Base-by-base conservation (phyloP, 2,329 filamentous ascomycete genomes). In the Aspergillus sp. region DNA sequence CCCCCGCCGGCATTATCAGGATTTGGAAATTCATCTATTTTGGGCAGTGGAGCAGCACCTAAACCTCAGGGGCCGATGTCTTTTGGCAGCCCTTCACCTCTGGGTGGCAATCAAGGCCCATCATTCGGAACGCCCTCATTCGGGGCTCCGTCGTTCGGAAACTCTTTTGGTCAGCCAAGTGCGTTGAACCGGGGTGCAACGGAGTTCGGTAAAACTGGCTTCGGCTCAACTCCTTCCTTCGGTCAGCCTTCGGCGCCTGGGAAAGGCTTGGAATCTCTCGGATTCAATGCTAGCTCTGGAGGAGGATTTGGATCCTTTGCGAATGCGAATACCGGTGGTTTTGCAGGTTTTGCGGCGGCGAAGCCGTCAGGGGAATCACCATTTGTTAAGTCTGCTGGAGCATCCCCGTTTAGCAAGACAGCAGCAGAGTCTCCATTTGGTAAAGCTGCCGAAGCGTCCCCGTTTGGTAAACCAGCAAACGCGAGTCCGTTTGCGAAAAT, bases 261-360 rank as follows among this genome's bases (percentile, higher is more conserved):
- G 4, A 60, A 62, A 36, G 49, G 48, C 44, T 49, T 59, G 26
- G 45, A 47, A 19, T 45, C 54, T 30, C 46, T 58, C n/a, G 29
- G 46, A 42, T 36, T 45, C 52, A 41, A 43, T 53, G 10, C 36
- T 39, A 39, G 36, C 27, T 40, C 57, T 29, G 59, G 61, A 6
- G 57, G 57, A 41, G 66, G 66, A 9, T 70, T 70, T 51, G 60
- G 65, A 39, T 60, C 62, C 2, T 64, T 67, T 49, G 60, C 60
- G 27, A 56, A 49, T 35, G 42, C 53, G 2, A 47, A 54, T 10
- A 58, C 59, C 26, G 63, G 63, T 28, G 46, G 55, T 12, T 52
- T 65, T 44, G 54, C 55, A 5, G 43, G 56, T 2, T 45, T 58
- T 4, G 59, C 52, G 4, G 54, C 58, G 42, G 45, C 56, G 2